phyloP scores from a whole-genome alignment of 148 eudicot species.

The Camellia lanceoleosa region DNA sequence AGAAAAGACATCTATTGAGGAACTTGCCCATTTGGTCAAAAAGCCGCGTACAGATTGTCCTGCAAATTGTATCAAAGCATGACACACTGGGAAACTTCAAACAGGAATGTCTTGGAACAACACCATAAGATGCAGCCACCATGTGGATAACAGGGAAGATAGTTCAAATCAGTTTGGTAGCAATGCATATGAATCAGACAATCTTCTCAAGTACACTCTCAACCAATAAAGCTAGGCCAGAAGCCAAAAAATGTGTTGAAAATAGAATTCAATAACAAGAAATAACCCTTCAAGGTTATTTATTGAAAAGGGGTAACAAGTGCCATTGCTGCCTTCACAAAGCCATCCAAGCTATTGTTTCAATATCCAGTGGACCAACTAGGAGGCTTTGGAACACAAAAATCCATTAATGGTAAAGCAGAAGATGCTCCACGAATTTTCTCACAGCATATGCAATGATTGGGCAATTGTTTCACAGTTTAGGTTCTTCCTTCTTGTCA shows the following conservation, averaged over 20 bases:
- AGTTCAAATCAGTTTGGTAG: too few species aligned
- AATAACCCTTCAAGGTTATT: too few species aligned
- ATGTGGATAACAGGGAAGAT: too few species aligned
- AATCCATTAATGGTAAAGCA: too few species aligned
- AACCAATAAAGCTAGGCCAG: background rate
- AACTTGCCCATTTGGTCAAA: too few species aligned
- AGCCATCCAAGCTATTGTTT: background rate
- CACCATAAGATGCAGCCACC: too few species aligned
- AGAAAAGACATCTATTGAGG: background rate
- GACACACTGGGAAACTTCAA: background rate
- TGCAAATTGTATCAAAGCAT: too few species aligned
- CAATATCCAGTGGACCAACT: background rate
- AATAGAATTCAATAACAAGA: background rate
- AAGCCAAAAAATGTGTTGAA: background rate
- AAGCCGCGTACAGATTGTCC: too few species aligned
- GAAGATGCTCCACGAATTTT: too few species aligned
- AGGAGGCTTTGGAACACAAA: too few species aligned
- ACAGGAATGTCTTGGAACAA: too few species aligned
- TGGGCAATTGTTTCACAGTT: background rate
- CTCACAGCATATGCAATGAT: background rate
- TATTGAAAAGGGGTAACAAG: background rate
- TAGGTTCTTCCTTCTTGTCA: background rate
- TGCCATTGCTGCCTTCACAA: background rate
- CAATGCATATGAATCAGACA: background rate
- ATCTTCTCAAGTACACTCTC: background rate